Evolutionary conservation across 495 filamentous ascomycete genomes (phyloP).

Genomic region (Penicillium maclennaniae): DNA sequence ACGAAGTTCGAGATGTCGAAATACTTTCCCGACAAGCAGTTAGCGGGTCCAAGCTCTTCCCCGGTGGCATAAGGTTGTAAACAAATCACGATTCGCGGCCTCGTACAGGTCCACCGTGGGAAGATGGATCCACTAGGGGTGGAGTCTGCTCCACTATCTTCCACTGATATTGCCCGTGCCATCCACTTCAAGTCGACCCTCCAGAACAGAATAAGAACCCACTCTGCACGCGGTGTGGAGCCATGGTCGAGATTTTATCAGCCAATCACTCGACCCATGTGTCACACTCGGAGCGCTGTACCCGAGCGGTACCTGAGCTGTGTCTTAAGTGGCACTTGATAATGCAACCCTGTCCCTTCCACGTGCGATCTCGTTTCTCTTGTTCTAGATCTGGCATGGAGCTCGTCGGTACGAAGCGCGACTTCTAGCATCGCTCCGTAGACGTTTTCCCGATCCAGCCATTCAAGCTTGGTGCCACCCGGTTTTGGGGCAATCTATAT

Average conservation of each 20-base stretch:
- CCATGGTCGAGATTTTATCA: background rate
- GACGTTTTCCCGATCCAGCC: background rate
- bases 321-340: too few species aligned
- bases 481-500: background rate
- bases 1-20: conserved; percentile 5
- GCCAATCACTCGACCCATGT: conserved; percentile 2
- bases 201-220: too few species aligned
- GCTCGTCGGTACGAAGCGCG: conserved; percentile 12
- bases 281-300: background rate
- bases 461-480: background rate
- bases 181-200: too few species aligned
- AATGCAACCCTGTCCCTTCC: background rate
- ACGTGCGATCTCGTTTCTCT: background rate
- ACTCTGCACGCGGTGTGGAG: background rate
- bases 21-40: background rate
- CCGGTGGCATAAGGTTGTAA: background rate
- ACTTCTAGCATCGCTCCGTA: background rate
- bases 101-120: background rate
- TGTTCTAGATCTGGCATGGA: background rate
- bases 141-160: too few species aligned
- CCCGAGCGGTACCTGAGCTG: background rate
- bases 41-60: background rate
- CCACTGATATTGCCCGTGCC: too few species aligned
- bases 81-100: background rate
- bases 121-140: background rate